Base-by-base conservation (phyloP, 2,329 filamentous ascomycete species). In the Leptodontidium sp. region DNA sequence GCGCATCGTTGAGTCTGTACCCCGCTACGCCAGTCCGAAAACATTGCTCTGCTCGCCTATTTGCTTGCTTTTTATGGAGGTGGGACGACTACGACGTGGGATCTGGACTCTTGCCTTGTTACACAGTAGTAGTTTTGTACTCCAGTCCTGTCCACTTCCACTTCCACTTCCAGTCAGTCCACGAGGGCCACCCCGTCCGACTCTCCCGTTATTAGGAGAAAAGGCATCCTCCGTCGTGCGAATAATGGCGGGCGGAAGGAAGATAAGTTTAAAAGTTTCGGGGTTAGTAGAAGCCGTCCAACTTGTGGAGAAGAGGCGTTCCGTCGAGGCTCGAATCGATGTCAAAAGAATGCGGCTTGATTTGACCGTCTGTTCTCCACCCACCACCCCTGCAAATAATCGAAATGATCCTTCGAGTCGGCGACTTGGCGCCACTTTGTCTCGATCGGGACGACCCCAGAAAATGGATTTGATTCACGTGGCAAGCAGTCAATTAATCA, bases 371-470 rank as follows among this genome's bases (percentile, higher is more conserved):
- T 61, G 9, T 61, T 29, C 58, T 32, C 40, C 43, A 47, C 58
- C 58, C 58, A 61, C 9, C 21, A 5, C 40, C 29, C 43, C 40
- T 24, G 58, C 17, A 53, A n/a, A 6, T 21, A 6, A 52, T 52
- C n/a, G 49, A 58, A 43, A 2, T n/a, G 55, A 24, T 49, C 58
- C 58, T 61, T 35, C 7, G 9, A 61, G 58, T 61, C 58, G 58
- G 58, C 58, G 58, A 61, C 58, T 61, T 61, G 58, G 58, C 58
- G 26, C 58, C 58, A 61, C 58, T 35, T 15, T n/a, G 40, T 61
- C 58, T 38, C 35, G 58, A 35, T 61, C 24, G 21, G 40, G 40
- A 61, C 11, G 43, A 47, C 45, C 45, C 24, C 58, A 61, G 58
- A 29, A 17, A 47, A 47, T 49, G 35, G 21, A 21, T 21, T 21